Evolutionary conservation across 768 basidiomycete genomes (phyloP).

Genomic region (Mycena filopes): DNA sequence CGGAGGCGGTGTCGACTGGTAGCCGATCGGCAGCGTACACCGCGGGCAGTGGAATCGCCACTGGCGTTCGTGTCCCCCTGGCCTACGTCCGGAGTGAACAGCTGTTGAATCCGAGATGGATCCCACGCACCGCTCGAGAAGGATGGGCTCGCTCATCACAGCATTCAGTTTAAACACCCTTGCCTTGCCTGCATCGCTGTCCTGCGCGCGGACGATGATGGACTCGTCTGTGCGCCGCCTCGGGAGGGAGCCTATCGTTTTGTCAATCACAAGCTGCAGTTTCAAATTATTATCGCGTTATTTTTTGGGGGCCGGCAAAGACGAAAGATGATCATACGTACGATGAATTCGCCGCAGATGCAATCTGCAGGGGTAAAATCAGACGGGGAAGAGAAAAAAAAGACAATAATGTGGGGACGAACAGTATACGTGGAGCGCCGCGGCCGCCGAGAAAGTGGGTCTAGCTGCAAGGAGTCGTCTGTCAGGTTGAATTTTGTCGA

Average conservation of each 20-base stretch:
- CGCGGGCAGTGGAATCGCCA: conserved; percentile 77
- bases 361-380: conserved; percentile 63
- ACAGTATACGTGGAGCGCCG: conserved; percentile 87
- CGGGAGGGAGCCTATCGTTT: conserved; percentile 73
- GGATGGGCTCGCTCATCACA: conserved; percentile 69
- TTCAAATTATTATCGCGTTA: background rate
- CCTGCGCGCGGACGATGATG: conserved; percentile 81
- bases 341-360: conserved; percentile 89
- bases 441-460: conserved; percentile 82
- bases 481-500: background rate
- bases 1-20: conserved; percentile 83
- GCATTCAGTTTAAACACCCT: conserved; percentile 91
- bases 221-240: conserved; percentile 82
- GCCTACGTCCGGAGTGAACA: conserved; percentile 46
- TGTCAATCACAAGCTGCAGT: conserved; percentile 88
- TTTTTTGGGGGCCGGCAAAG: background rate
- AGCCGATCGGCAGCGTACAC: conserved; percentile 75
- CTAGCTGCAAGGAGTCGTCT: conserved; percentile 58
- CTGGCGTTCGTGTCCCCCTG: conserved; percentile 79
- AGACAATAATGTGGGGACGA: conserved; percentile 42
- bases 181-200: conserved; percentile 64
- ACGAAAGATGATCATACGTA: conserved; percentile 37
- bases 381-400: conserved; percentile 17
- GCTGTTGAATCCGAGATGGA: conserved; percentile 10
- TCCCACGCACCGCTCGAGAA: conserved; percentile 77